A percentile compares a stretch with the other conserved stretches of the same genome.
Conservation (phyloP, 2,329 filamentous ascomycete species). For the Diplodia sapinea region DNA sequence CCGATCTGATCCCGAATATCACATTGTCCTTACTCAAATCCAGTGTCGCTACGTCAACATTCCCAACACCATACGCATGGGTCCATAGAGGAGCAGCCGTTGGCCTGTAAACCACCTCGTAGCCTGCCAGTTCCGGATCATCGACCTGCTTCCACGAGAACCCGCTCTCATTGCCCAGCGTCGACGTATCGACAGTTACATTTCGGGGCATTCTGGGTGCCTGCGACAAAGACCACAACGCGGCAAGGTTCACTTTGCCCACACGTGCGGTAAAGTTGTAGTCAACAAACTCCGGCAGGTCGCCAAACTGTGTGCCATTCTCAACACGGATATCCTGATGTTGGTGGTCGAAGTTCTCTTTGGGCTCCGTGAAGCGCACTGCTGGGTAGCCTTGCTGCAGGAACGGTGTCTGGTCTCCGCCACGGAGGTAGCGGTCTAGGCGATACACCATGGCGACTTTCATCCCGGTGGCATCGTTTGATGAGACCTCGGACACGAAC, state of each 20-base stretch:
- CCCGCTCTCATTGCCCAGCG: constrained; percentile 57
- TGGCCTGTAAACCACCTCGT: constrained; percentile 63
- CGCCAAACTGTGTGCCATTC: constrained; percentile 61
- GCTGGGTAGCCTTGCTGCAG: constrained; percentile 62
- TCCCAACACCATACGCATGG: constrained; percentile 56
- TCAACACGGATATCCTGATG: constrained; percentile 61
- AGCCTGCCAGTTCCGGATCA: constrained; percentile 52
- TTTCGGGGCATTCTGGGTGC: constrained; percentile 59
- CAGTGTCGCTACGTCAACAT: constrained; percentile 54
- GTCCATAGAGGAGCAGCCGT: constrained; percentile 60
- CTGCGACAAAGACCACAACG: constrained; percentile 60
- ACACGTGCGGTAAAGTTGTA: constrained; percentile 61
- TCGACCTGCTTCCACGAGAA: constrained; percentile 56
- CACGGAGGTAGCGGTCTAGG: constrained; percentile 61
- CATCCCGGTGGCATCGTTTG: constrained; percentile 60
- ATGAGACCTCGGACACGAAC: constrained; percentile 61
- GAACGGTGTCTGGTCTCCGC: constrained; percentile 63
- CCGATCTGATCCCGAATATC: constrained; percentile 61
- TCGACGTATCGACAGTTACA: constrained; percentile 56
- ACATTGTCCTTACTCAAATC: constrained; percentile 63
- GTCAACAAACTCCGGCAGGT: constrained; percentile 63
- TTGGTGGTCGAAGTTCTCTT: constrained; percentile 64
- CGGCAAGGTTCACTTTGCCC: constrained; percentile 61
- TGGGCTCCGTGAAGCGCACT: constrained; percentile 63
- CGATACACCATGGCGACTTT: constrained; percentile 63